A percentile compares a stretch with the other conserved stretches of the same genome.
Evolutionary conservation across 768 basidiomycete species (phyloP).

Genomic region (Russula dissimulans): DNA sequence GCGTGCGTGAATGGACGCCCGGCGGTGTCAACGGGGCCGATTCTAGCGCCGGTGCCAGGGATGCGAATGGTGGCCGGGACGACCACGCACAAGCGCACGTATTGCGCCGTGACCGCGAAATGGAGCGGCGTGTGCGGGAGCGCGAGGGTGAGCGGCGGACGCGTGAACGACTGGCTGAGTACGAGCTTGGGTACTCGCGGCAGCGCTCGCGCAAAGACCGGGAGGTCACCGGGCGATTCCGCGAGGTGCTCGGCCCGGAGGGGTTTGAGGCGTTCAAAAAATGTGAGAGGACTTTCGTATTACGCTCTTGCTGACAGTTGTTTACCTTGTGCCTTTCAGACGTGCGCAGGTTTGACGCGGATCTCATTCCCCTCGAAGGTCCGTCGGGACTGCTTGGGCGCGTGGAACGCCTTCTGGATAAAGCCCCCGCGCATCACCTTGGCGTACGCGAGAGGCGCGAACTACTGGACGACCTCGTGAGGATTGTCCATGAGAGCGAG

Average conservation of each 20-base stretch:
- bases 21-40: neutral
- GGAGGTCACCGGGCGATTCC: conserved; percentile 17
- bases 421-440: conserved; percentile 34
- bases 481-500: conserved; percentile 19
- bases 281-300: conserved; percentile 46
- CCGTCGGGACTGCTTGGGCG: conserved; percentile 58
- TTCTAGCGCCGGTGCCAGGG: neutral
- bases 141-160: conserved; percentile 21
- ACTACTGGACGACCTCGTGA: conserved; percentile 17
- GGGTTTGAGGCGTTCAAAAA: conserved; percentile 36
- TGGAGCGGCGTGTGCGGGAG: conserved; percentile 20
- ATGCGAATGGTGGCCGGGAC: neutral
- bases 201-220: conserved; percentile 9
- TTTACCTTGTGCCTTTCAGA: conserved; percentile 32
- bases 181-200: conserved; percentile 22
- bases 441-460: conserved; percentile 32
- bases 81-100: conserved; percentile 16
- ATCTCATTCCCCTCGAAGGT: conserved; percentile 67
- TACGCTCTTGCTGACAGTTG: neutral
- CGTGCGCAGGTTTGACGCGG: conserved; percentile 66
- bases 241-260: conserved; percentile 15
- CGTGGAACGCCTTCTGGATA: conserved; percentile 50
- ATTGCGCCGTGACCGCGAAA: conserved; percentile 22
- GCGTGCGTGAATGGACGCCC: conserved; percentile 19
- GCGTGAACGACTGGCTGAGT: conserved; percentile 22